These are phyloP conservation scores for Metschnikowia kofuensis DNA, from an alignment of 805 yeast species.

Conservation along the genomic window DNA sequence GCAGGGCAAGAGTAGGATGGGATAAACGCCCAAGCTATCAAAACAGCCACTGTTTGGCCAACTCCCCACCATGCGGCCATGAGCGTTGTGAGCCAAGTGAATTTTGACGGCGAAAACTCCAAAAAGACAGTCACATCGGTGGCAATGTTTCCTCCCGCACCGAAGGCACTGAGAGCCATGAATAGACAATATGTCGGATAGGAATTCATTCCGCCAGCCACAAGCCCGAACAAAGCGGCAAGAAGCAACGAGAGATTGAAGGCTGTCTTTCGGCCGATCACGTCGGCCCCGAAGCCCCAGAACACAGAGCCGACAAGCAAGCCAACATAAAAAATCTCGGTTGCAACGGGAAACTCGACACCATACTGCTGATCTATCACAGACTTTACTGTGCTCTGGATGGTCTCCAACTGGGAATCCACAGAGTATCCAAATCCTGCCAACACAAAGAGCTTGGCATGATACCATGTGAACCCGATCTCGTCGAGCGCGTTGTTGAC, in stretches of 20 bases:
- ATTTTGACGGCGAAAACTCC: constrained; percentile 50
- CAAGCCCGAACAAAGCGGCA: constrained; percentile 49
- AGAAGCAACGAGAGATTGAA: constrained; percentile 49
- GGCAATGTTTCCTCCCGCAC: constrained; percentile 58
- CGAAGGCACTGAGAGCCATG: constrained; percentile 42
- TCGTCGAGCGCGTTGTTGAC: constrained; percentile 57
- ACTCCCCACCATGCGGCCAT: constrained; percentile 54
- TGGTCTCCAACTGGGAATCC: constrained; percentile 38
- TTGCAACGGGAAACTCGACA: constrained; percentile 39
- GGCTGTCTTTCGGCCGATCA: constrained; percentile 53
- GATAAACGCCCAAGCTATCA: constrained; percentile 23
- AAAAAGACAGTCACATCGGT: constrained; percentile 52
- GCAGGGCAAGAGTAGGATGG: constrained; percentile 37
- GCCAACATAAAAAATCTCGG: constrained; percentile 48
- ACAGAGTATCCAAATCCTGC: constrained; percentile 58
- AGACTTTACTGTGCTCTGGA: constrained; percentile 45
- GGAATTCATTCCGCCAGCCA: constrained; percentile 50
- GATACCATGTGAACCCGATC: constrained; percentile 58
- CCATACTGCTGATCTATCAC: constrained; percentile 49
- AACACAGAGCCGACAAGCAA: constrained; percentile 50
- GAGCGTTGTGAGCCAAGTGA: constrained; percentile 50
- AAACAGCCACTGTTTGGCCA: constrained; percentile 58
- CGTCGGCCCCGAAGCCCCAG: constrained; percentile 57
- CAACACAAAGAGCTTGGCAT: constrained; percentile 45
- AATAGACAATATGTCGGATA: constrained; percentile 51